Percentiles rank a stretch among this genome's conserved stretches.
Conservation (phyloP, 352 stramenopile genomes). For the Elongisporangium senticosum region DNA sequence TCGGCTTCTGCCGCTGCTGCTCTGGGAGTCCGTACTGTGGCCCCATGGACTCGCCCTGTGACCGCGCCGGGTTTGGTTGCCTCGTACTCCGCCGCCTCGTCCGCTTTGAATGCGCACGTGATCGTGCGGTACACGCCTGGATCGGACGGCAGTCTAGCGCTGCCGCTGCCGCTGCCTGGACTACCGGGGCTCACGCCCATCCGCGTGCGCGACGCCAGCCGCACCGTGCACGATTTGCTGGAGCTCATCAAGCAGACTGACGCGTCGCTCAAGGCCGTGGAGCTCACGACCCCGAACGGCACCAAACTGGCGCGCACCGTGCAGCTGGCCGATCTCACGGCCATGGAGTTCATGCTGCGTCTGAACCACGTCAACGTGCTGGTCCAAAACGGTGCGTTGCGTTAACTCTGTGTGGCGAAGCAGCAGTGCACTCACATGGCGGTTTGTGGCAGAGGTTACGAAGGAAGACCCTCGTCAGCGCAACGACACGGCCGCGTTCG, state of each 20-base stretch:
- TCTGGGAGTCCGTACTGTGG: neutral
- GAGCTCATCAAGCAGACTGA: slow-evolving; percentile 44
- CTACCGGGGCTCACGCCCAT: slow-evolving; percentile 45
- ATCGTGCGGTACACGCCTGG: slow-evolving; percentile 40
- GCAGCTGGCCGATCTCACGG: slow-evolving; percentile 49
- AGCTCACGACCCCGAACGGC: slow-evolving; percentile 60
- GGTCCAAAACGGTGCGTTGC: slow-evolving; percentile 33
- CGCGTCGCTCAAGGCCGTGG: slow-evolving; percentile 52
- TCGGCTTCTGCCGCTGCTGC: neutral
- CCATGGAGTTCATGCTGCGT: slow-evolving; percentile 62
- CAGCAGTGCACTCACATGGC: neutral
- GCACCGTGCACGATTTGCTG: slow-evolving; percentile 48
- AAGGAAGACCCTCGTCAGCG: slow-evolving; percentile 22
- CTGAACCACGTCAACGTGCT: slow-evolving; percentile 64
- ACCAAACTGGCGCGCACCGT: slow-evolving; percentile 65
- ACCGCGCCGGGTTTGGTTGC: neutral
- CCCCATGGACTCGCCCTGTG: neutral
- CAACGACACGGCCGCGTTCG: slow-evolving; percentile 55
- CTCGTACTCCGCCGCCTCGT: neutral
- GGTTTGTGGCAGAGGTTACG: slow-evolving; percentile 14
- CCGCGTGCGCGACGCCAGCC: slow-evolving; percentile 24
- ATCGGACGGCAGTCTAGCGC: slow-evolving; percentile 30
- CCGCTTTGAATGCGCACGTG: slow-evolving; percentile 21
- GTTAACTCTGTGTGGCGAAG: neutral
- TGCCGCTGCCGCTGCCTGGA: slow-evolving; percentile 60